Evolutionary conservation across 306 rosid genomes (phyloP).

Genomic region (Ceratonia siliqua): DNA sequence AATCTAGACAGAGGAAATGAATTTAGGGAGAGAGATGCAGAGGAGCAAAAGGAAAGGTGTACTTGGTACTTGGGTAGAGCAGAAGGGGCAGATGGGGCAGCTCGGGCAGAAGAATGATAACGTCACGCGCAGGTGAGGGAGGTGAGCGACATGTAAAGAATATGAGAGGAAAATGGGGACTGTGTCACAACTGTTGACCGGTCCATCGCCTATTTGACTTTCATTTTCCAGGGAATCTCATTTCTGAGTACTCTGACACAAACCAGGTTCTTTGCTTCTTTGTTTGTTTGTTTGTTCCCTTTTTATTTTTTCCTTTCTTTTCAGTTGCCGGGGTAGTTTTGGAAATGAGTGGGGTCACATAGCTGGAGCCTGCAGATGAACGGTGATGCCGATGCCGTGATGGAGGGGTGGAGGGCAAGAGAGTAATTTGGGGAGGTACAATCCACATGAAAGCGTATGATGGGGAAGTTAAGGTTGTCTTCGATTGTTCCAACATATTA

Average conservation of each 20-base stretch:
- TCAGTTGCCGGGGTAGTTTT: background rate
- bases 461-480: constrained; percentile 59
- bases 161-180: constrained; percentile 25
- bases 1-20: constrained; percentile 37
- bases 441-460: background rate
- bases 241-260: background rate
- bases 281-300: background rate
- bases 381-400: too few species aligned
- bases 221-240: background rate
- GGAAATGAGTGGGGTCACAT: background rate
- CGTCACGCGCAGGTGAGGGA: constrained; percentile 36
- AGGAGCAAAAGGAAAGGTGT: constrained; percentile 37
- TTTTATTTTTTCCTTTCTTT: background rate
- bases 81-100: constrained; percentile 53
- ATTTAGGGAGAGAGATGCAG: constrained; percentile 27
- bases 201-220: constrained; percentile 18
- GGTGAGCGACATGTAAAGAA: constrained; percentile 3
- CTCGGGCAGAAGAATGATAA: constrained; percentile 49
- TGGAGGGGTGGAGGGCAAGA: background rate
- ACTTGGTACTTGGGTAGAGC: constrained; percentile 43
- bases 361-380: background rate
- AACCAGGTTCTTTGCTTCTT: background rate
- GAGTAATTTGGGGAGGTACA: background rate
- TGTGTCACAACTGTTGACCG: constrained; percentile 18
- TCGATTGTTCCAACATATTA: constrained; percentile 44